Evolutionary conservation across 148 eudicot genomes (phyloP).

Genomic region (Gaultheria prostrata): DNA sequence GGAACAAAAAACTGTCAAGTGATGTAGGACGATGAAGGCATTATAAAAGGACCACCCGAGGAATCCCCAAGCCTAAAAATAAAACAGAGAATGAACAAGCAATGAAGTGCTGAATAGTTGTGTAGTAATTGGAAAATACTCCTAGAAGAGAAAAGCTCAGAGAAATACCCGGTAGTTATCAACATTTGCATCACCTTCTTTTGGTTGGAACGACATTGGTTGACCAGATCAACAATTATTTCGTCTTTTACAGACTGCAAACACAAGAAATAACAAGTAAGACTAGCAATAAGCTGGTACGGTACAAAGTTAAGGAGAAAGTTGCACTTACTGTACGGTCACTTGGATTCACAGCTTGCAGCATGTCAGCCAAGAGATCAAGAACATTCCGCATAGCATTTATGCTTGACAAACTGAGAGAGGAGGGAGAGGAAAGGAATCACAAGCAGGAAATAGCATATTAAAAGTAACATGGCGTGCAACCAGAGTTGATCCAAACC

Average conservation of each 20-base stretch:
- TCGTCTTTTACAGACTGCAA: constrained; percentile 88
- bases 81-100: neutral
- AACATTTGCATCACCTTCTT: constrained; percentile 86
- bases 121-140: neutral
- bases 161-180: constrained; percentile 59
- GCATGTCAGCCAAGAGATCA: constrained; percentile 80
- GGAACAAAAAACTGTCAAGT: neutral
- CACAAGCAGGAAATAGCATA: neutral
- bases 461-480: neutral
- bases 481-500: constrained; percentile 35
- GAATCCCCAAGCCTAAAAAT: neutral
- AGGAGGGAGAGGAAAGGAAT: neutral
- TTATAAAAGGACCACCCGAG: neutral
- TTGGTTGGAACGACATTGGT: constrained; percentile 81
- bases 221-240: constrained; percentile 81
- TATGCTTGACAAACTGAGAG: constrained; percentile 51
- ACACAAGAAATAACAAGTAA: constrained; percentile 1
- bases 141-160: neutral
- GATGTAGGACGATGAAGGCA: neutral
- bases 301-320: neutral
- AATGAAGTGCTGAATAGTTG: neutral
- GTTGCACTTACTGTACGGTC: constrained; percentile 57
- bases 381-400: constrained; percentile 68
- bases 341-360: constrained; percentile 77
- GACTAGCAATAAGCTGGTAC: neutral